phyloP scores from a whole-genome alignment of 106 monocot genomes.

The Ottelia alismoides region DNA sequence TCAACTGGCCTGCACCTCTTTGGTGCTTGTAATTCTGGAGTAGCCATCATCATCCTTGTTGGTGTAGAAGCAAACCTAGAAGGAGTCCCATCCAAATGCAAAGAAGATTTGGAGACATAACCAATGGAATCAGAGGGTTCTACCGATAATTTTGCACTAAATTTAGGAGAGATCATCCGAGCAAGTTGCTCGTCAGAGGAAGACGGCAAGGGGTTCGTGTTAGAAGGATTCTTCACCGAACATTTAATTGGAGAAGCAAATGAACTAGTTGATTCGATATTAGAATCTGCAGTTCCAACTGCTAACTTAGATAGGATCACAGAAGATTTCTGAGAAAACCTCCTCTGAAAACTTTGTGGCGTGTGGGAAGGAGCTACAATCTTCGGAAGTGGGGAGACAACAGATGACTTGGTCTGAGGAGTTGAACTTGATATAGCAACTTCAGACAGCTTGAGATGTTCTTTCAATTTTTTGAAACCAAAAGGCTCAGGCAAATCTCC shows the following conservation, averaged over 20 bases:
- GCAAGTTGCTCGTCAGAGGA: too few species aligned
- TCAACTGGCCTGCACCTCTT: constrained; percentile 17
- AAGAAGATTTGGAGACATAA: too few species aligned
- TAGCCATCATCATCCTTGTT: constrained; percentile 28
- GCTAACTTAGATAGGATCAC: too few species aligned
- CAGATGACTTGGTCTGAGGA: constrained; percentile 4
- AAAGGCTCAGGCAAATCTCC: constrained; percentile 20
- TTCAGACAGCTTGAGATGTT: background rate
- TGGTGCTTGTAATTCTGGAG: constrained; percentile 53
- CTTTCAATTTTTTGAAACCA: background rate
- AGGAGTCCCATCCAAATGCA: constrained; percentile 14
- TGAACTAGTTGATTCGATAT: too few species aligned
- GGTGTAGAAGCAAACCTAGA: constrained; percentile 7
- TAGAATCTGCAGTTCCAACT: too few species aligned
- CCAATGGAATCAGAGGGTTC: too few species aligned
- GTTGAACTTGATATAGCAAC: background rate
- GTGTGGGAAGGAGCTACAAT: constrained; percentile 9
- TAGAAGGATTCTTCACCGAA: too few species aligned
- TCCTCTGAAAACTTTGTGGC: constrained; percentile 11
- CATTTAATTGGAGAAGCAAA: too few species aligned
- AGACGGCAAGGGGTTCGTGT: too few species aligned
- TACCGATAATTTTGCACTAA: too few species aligned
- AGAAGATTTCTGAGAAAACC: constrained; percentile 13
- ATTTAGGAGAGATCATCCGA: too few species aligned
- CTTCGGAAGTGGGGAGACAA: background rate